Base-by-base conservation (phyloP, 495 filamentous ascomycete genomes). In the Collariella sp. region DNA sequence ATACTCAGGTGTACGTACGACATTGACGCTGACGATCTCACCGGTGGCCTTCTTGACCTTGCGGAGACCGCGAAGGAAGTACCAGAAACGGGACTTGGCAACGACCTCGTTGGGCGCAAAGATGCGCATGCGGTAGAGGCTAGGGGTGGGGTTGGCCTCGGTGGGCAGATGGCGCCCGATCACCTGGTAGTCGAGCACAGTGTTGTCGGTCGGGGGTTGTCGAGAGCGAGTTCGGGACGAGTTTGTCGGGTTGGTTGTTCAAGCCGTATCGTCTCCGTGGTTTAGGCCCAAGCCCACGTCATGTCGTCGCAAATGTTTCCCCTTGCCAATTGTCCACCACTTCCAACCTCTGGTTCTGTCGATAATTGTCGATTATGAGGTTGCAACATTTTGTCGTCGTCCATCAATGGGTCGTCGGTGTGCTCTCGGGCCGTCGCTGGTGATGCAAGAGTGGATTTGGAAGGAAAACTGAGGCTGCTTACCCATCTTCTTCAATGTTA, bases 31-130 rank as follows among this genome's bases (percentile, higher is more conserved):
- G 69, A 97, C 88, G 70, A 98, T 95, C 86, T 98, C 93, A 70
- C 93, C 93, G 72, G 95, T 96, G 69, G 91, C 83, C 86, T 96
- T 97, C 89, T 98, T 98, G 79, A 98, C 88, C 84, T 97, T 98
- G 71, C 88, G 83, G 60, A 98, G 83, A 82, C 95, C 94, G 77
- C 86, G 88, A 70, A 98, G 76, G 85, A 98, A 98, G 83, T 98
- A 98, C 94, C 94, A 98, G 85, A 96, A 98, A 58, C 93, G 86
- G 66, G 89, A 95, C 84, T 97, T 98, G 66, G 93, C 93, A 63
- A 98, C 89, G 60, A 97, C 91, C 64, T 83, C 80, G 77, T 98
- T 98, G 59, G 90, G 89, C 56, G 93, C 93, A 70, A 98, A 98
- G 76, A 98, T 95, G 75, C 91, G 89, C 94, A 98, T 98, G 74